Conservation (phyloP, 768 basidiomycete species). For the Suillus ampliporus region DNA sequence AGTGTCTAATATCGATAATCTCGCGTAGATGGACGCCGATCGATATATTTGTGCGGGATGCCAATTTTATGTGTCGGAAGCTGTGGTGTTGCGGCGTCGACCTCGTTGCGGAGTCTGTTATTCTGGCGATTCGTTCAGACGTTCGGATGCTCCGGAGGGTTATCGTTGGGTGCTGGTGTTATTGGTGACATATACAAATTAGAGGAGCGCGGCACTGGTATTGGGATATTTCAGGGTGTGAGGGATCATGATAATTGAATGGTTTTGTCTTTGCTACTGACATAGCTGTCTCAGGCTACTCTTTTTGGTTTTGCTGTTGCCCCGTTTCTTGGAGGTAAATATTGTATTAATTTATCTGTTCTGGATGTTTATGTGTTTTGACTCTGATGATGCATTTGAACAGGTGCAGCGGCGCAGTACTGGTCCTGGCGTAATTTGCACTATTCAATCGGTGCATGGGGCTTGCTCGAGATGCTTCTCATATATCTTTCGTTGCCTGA, state of each 20-base stretch:
- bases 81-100: constrained; percentile 57
- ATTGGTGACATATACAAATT: constrained; percentile 65
- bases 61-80: constrained; percentile 62
- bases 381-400: neutral
- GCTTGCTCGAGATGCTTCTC: constrained; percentile 41
- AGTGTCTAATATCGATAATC: neutral
- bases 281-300: constrained; percentile 34
- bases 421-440: constrained; percentile 67
- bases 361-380: neutral
- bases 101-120: constrained; percentile 52
- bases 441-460: constrained; percentile 43
- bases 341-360: neutral
- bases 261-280: neutral
- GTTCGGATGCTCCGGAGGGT: constrained; percentile 58
- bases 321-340: constrained; percentile 55
- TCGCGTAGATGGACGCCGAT: constrained; percentile 60
- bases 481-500: constrained; percentile 57
- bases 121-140: constrained; percentile 65
- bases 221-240: constrained; percentile 60
- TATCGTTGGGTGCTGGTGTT: constrained; percentile 58
- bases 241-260: constrained; percentile 9
- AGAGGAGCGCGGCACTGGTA: constrained; percentile 59
- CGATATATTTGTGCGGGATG: constrained; percentile 59
- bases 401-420: constrained; percentile 55
- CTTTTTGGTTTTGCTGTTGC: constrained; percentile 63